Percentiles rank a stretch among this genome's conserved stretches.
These are phyloP conservation scores for Dimocarpus longan DNA, from an alignment of 345 rosid species.

Conservation along the genomic window DNA sequence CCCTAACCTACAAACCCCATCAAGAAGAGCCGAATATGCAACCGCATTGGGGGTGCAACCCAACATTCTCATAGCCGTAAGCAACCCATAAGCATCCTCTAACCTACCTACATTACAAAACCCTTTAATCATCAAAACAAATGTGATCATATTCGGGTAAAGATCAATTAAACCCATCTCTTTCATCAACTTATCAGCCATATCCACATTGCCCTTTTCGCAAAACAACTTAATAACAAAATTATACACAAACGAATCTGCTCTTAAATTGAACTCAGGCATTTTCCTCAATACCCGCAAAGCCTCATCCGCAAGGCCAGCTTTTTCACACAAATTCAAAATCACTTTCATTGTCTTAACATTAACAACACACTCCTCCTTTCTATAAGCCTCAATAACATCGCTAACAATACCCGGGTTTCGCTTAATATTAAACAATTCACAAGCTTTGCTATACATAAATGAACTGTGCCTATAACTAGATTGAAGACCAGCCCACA, in stretches of 20 bases:
- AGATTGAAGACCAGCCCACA: slow-evolving; percentile 79
- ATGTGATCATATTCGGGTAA: slow-evolving; percentile 66
- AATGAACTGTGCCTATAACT: slow-evolving; percentile 64
- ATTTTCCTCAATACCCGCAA: slow-evolving; percentile 67
- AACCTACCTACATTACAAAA: slow-evolving; percentile 56
- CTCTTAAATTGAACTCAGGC: slow-evolving; percentile 53
- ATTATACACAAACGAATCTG: slow-evolving; percentile 58
- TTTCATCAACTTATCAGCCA: slow-evolving; percentile 58
- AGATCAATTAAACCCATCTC: slow-evolving; percentile 72
- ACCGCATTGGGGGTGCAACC: slow-evolving; percentile 67
- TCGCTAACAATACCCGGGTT: slow-evolving; percentile 51
- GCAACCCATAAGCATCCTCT: slow-evolving; percentile 65
- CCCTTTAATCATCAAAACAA: slow-evolving; percentile 66
- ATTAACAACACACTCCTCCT: slow-evolving; percentile 53
- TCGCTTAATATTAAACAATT: slow-evolving; percentile 48
- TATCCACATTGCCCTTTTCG: slow-evolving; percentile 58
- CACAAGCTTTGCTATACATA: slow-evolving; percentile 66
- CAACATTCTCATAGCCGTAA: slow-evolving; percentile 50
- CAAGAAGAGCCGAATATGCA: slow-evolving; percentile 65
- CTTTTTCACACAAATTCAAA: slow-evolving; percentile 69
- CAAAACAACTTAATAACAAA: slow-evolving; percentile 69
- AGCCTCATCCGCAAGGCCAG: slow-evolving; percentile 65
- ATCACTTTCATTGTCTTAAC: slow-evolving; percentile 60
- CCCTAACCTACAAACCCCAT: slow-evolving; percentile 64
- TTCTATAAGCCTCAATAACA: slow-evolving; percentile 55